phyloP scores from a whole-genome alignment of 192 early-diverging fungal genomes.

The Endogone sp. region DNA sequence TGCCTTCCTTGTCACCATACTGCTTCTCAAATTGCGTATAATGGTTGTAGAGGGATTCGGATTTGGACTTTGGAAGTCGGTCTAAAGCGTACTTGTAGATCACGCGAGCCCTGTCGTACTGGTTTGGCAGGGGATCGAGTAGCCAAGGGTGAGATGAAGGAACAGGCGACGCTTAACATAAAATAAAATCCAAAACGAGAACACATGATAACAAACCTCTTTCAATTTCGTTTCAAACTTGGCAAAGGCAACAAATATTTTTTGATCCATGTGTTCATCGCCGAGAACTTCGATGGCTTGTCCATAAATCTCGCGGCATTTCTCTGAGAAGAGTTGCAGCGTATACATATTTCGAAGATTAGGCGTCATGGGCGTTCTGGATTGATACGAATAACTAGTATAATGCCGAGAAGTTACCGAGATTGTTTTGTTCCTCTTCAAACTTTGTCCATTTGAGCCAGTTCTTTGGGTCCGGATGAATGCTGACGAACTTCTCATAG shows the following conservation, averaged over 20 bases:
- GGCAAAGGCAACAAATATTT: conserved; percentile 94
- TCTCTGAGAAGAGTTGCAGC: conserved; percentile 37
- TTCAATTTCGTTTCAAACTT: conserved; percentile 89
- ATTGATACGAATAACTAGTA: background rate
- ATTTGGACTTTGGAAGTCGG: conserved; percentile 74
- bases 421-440: conserved; percentile 79
- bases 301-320: conserved; percentile 82
- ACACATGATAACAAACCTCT: conserved; percentile 47
- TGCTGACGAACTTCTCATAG: conserved; percentile 81
- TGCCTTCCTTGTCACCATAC: conserved; percentile 79
- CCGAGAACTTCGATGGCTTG: conserved; percentile 84
- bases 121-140: background rate
- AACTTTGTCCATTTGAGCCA: conserved; percentile 98
- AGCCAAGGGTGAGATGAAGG: no score
- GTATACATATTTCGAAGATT: conserved; percentile 2
- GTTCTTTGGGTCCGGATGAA: conserved; percentile 89
- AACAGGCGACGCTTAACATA: no score
- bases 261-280: conserved; percentile 89
- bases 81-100: conserved; percentile 96
- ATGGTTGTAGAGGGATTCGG: conserved; percentile 87
- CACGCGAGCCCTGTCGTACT: conserved; percentile 84
- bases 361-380: background rate
- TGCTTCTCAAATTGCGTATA: conserved; percentile 98
- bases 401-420: conserved; percentile 43
- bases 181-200: background rate